Conservation (phyloP, 768 basidiomycete species). For the Suillus occidentalis region DNA sequence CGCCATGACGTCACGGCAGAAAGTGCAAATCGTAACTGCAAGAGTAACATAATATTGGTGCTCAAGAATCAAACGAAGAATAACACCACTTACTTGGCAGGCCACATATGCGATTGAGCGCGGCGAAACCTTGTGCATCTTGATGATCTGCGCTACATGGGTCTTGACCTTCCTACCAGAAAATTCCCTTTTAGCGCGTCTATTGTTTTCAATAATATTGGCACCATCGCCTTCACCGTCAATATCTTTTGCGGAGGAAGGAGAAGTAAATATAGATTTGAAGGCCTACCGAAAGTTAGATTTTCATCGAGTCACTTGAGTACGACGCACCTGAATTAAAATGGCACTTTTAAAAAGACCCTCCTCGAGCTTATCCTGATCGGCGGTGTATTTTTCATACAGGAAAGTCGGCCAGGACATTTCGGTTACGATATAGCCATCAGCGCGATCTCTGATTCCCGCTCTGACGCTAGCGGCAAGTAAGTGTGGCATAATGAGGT, state of each 20-base stretch:
- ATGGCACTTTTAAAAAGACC: background rate
- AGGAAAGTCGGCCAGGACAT: background rate
- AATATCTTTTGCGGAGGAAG: slow-evolving; percentile 12
- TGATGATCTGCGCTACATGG: too few species aligned
- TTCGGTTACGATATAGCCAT: background rate
- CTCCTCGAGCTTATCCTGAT: background rate
- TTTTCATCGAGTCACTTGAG: background rate
- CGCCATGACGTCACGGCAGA: background rate
- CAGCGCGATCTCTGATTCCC: background rate
- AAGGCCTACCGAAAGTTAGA: slow-evolving; percentile 7
- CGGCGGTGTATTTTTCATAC: background rate
- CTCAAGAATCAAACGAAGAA: too few species aligned
- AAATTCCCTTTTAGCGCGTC: background rate
- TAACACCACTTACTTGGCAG: background rate
- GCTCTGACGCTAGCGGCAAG: background rate
- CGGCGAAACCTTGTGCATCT: too few species aligned
- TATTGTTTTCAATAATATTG: background rate
- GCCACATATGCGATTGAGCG: too few species aligned
- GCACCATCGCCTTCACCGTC: background rate
- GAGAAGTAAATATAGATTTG: slow-evolving; percentile 16
- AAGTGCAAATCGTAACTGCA: background rate
- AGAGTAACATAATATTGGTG: background rate
- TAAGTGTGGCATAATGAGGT: too few species aligned
- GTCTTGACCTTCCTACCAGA: background rate
- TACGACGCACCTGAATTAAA: background rate